These are phyloP conservation scores for Yamadazyma mexicana DNA, from an alignment of 1,139 yeast species.

Conservation along the genomic window DNA sequence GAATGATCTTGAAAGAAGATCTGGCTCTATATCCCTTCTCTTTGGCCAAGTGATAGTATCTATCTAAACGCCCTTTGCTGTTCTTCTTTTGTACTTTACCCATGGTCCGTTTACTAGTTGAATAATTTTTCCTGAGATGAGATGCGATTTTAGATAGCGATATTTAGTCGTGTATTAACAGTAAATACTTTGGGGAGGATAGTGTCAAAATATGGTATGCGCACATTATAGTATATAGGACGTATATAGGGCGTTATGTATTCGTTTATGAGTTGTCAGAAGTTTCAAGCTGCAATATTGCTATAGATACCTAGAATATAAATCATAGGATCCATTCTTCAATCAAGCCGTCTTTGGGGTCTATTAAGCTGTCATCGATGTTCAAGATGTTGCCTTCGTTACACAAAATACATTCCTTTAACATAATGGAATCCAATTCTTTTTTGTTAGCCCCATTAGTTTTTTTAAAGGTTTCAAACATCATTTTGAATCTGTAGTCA, in stretches of 20 bases:
- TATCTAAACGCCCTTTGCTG: slow-evolving; percentile 98
- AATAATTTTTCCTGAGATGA: slow-evolving; percentile 13
- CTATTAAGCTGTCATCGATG: slow-evolving; percentile 54
- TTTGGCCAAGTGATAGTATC: slow-evolving; percentile 92
- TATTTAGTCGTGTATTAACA: neutral
- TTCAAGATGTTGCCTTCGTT: slow-evolving; percentile 71
- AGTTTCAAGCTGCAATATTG: no score
- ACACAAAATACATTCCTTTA: slow-evolving; percentile 76
- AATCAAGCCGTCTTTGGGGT: slow-evolving; percentile 21
- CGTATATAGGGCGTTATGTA: no score
- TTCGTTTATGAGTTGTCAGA: no score
- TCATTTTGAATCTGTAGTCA: slow-evolving; percentile 66
- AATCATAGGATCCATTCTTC: slow-evolving; percentile 25
- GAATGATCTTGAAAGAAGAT: slow-evolving; percentile 94
- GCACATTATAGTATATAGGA: no score
- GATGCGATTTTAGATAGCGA: slow-evolving; percentile 9
- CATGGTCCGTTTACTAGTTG: slow-evolving; percentile 44
- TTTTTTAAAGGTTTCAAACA: slow-evolving; percentile 56
- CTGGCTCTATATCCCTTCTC: slow-evolving; percentile 99
- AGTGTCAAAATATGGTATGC: no score
- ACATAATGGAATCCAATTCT: slow-evolving; percentile 61
- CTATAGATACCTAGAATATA: no score
- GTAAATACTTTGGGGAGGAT: no score
- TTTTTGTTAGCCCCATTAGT: slow-evolving; percentile 28
- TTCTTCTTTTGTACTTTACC: slow-evolving; percentile 95